Percentiles rank a stretch among this genome's conserved stretches.
Conservation (phyloP, 2,329 filamentous ascomycete species). For the Fusarium sarcochroum region DNA sequence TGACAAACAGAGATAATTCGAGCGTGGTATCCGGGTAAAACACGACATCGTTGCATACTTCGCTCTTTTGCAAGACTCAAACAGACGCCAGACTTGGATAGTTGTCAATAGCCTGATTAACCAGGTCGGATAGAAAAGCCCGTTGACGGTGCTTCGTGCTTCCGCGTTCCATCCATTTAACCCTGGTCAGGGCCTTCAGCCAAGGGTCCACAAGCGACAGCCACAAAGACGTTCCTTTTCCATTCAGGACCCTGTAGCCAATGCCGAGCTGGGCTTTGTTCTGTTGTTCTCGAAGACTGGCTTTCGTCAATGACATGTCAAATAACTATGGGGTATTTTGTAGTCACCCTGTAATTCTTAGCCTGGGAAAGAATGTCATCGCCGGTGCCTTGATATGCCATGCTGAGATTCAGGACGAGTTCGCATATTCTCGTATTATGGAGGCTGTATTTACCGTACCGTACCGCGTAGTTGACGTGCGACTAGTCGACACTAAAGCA, state of each 20-base stretch:
- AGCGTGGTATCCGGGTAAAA: conserved; percentile 3
- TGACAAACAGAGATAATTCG: conserved; percentile 4
- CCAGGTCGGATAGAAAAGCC: conserved; percentile 18
- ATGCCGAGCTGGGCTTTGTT: conserved; percentile 13
- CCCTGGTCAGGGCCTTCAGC: conserved; percentile 4
- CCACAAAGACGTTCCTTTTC: too few species aligned
- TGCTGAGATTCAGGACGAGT: background rate
- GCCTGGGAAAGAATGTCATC: background rate
- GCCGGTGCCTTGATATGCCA: background rate
- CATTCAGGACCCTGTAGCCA: conserved; percentile 3
- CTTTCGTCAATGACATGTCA: conserved; percentile 5
- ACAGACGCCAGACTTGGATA: conserved; percentile 6
- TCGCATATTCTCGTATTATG: background rate
- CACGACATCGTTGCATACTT: background rate
- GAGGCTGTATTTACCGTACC: background rate
- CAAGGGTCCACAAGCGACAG: background rate
- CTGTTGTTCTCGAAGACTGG: conserved; percentile 30
- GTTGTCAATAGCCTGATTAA: conserved; percentile 5
- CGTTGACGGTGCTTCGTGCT: conserved; percentile 38
- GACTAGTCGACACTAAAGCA: conserved; percentile 18
- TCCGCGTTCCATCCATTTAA: conserved; percentile 33
- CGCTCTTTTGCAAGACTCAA: conserved; percentile 4
- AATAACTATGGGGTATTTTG: background rate
- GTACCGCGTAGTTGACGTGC: background rate
- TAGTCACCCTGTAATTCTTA: background rate